Base-by-base conservation (phyloP, 1,284 basidiomycete genomes). In the Wallemia mellicola region DNA sequence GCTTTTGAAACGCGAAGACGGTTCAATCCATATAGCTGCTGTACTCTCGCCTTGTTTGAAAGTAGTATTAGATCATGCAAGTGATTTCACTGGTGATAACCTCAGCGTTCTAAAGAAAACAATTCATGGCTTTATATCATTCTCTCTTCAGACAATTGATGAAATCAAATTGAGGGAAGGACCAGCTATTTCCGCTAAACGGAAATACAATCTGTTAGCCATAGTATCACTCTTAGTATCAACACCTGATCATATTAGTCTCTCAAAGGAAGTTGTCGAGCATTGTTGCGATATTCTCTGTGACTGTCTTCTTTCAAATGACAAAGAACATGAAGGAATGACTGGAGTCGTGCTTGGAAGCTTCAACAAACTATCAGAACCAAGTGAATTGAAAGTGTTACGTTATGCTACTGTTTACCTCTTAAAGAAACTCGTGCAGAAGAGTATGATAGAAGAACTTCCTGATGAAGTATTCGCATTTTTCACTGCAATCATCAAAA, bases 121-220 rank as follows among this genome's bases (percentile, higher is more conserved):
- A 2, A 71, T 94, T 0, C 88, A 96, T 66, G 88, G 86, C 3
- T 72, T 95, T 32, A 70, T 96, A 11, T 89, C 86, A 0, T 77
- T 82, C 1, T 88, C 86, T 66, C 70, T 98, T 33, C 72, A 82
- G 59, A 85, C 89, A 65, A 76, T 95, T 24, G 88, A 95, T 64
- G 86, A 84, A 63, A 86, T 94, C 38, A 48, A 48, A 22, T 17
- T n/a, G 9, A 11, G 38, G 22, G 38, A 48, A 48, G 38, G 38
- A 7, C 19, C 38, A 48, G 38, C 38, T 3, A 48, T 48, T 3
- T 15, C 22, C 5, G 38, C 38, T 22, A 48, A 48, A n/a, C 5
- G 38, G 14, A 48, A n/a, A n/a, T 48, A 48, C 38, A 48, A 22
- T 22, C 14, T 48, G 22, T 48, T 48, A 22, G 38, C n/a, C 5